Percentiles rank a stretch among this genome's conserved stretches.
Conservation (phyloP, 1,139 yeast species). For the Yamadazyma membranifaciens region DNA sequence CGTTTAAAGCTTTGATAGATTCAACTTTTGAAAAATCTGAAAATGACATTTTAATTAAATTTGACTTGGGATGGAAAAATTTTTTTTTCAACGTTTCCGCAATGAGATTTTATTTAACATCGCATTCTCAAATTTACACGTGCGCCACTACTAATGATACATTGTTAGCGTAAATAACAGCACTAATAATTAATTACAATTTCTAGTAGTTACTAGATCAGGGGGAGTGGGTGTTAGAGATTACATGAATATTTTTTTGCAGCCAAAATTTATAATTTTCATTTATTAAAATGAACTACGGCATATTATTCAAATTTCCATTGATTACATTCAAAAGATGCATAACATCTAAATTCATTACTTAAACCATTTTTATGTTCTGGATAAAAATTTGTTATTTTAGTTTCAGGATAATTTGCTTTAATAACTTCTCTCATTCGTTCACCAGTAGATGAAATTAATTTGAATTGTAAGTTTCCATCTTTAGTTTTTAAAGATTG, state of each 20-base stretch:
- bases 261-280: not conserved
- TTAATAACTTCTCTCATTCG: constrained; percentile 67
- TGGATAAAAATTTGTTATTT: constrained; percentile 67
- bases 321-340: constrained; percentile 56
- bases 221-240: not conserved
- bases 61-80: constrained; percentile 7
- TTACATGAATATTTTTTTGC: not conserved
- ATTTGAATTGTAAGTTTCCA: constrained; percentile 47
- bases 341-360: constrained; percentile 85
- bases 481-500: constrained; percentile 29
- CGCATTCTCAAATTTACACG: constrained; percentile 3
- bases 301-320: constrained; percentile 29
- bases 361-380: constrained; percentile 83
- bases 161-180: not conserved
- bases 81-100: constrained; percentile 11
- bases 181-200: not conserved
- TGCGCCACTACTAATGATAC: not conserved
- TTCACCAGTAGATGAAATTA: constrained; percentile 84
- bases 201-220: not conserved
- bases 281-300: not conserved
- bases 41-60: constrained; percentile 54
- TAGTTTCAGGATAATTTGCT: constrained; percentile 62
- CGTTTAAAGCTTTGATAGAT: constrained; percentile 82
- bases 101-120: not conserved
- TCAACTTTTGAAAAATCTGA: constrained; percentile 78